These are phyloP conservation scores for Podosphaera aphanis DNA, from an alignment of 2,329 filamentous ascomycete species.

Conservation along the genomic window DNA sequence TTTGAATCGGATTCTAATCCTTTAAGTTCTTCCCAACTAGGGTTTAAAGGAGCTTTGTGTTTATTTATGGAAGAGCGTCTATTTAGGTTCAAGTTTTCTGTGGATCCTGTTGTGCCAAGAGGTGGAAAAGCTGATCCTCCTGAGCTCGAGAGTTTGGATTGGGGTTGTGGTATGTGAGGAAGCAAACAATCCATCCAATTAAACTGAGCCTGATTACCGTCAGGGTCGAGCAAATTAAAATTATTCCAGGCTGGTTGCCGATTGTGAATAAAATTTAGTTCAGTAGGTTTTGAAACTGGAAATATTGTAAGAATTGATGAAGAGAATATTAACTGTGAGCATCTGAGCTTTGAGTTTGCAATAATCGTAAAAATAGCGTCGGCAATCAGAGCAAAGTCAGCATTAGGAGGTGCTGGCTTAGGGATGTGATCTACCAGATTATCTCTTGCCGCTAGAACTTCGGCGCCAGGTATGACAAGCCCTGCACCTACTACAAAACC, in stretches of 20 bases:
- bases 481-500: constrained; percentile 45
- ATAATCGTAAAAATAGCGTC: constrained; percentile 59
- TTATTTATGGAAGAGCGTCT: constrained; percentile 8
- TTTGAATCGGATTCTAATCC: constrained; percentile 4
- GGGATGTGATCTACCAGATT: constrained; percentile 35
- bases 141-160: constrained; percentile 16
- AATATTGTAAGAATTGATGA: constrained; percentile 48
- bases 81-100: constrained; percentile 16
- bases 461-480: constrained; percentile 42
- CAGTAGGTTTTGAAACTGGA: constrained; percentile 25
- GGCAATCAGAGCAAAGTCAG: constrained; percentile 44
- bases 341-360: constrained; percentile 54
- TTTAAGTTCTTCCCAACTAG: constrained; percentile 7
- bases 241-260: constrained; percentile 27
- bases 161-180: constrained; percentile 26
- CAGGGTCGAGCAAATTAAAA: constrained; percentile 27
- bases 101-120: constrained; percentile 21
- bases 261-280: constrained; percentile 26
- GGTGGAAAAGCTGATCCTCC: constrained; percentile 29
- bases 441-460: constrained; percentile 28
- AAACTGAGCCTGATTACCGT: constrained; percentile 15
- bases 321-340: constrained; percentile 45
- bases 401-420: constrained; percentile 30
- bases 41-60: constrained; percentile 5
- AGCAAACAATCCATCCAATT: constrained; percentile 44